Percentiles rank a stretch among this genome's conserved stretches.
phyloP scores from a whole-genome alignment of 163 green algal species.

The Scenedesmus sp. region DNA sequence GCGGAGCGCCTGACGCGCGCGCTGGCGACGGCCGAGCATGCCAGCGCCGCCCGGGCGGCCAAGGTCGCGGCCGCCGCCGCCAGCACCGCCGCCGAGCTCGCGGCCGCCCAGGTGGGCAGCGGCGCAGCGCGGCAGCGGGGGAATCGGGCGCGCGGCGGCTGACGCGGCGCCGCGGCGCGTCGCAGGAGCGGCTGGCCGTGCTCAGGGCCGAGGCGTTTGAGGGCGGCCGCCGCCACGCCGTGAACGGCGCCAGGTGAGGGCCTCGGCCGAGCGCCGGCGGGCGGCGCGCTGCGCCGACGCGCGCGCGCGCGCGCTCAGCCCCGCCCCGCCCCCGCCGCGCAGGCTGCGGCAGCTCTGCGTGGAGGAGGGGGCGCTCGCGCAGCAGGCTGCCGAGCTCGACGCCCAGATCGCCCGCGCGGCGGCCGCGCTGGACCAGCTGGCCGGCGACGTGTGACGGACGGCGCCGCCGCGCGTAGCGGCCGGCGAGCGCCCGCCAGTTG shows the following conservation, averaged over 20 bases:
- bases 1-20: slow-evolving; percentile 1
- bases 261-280: too few species aligned
- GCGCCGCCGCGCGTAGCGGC: too few species aligned
- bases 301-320: too few species aligned
- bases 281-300: too few species aligned
- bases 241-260: slow-evolving; percentile 17
- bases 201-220: slow-evolving; percentile 28
- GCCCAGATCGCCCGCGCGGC: slow-evolving; percentile 5
- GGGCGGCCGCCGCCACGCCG: slow-evolving; percentile 3
- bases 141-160: too few species aligned
- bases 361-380: background rate
- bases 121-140: too few species aligned
- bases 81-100: slow-evolving; percentile 8
- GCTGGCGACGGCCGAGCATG: slow-evolving; percentile 13
- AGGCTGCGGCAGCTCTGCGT: slow-evolving; percentile 34
- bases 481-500: too few species aligned
- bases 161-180: background rate
- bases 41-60: background rate
- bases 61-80: slow-evolving; percentile 15
- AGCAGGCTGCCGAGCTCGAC: slow-evolving; percentile 12
- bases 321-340: too few species aligned
- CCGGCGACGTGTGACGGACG: slow-evolving; percentile 23
- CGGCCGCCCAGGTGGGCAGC: background rate
- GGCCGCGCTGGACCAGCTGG: slow-evolving; percentile 31
- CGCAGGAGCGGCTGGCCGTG: slow-evolving; percentile 21